phyloP scores from a whole-genome alignment of 495 filamentous ascomycete genomes.

The Annulohypoxylon stygium region DNA sequence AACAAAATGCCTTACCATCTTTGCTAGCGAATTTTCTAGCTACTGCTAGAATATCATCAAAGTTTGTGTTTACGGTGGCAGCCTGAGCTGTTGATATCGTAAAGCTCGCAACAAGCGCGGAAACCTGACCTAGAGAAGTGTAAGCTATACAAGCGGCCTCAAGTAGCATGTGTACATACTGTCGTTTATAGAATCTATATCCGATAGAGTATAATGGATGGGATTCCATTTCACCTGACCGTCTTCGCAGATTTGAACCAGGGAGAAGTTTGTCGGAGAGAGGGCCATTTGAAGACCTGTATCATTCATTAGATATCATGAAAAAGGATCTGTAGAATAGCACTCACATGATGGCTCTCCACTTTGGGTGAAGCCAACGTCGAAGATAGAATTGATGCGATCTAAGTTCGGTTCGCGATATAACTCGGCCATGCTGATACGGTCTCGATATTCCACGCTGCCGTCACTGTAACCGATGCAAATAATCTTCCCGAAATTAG shows the following conservation, averaged over 20 bases:
- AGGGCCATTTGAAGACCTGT: slow-evolving; percentile 75
- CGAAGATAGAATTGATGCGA: slow-evolving; percentile 60
- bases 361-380: slow-evolving; percentile 43
- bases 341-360: slow-evolving; percentile 47
- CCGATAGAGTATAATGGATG: slow-evolving; percentile 67
- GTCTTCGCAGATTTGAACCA: slow-evolving; percentile 74
- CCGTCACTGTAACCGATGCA: slow-evolving; percentile 81
- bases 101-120: slow-evolving; percentile 68
- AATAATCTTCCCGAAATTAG: slow-evolving; percentile 75
- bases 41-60: slow-evolving; percentile 81
- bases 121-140: slow-evolving; percentile 59
- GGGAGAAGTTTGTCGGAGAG: slow-evolving; percentile 79
- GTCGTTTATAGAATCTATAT: slow-evolving; percentile 55
- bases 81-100: slow-evolving; percentile 68
- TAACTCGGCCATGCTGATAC: slow-evolving; percentile 74
- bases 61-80: slow-evolving; percentile 58
- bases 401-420: slow-evolving; percentile 71
- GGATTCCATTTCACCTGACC: slow-evolving; percentile 72
- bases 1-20: slow-evolving; percentile 48
- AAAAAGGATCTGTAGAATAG: not conserved
- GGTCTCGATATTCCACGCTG: slow-evolving; percentile 80
- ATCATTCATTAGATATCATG: slow-evolving; percentile 36
- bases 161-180: slow-evolving; percentile 53
- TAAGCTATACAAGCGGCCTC: slow-evolving; percentile 10
- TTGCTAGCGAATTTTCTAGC: slow-evolving; percentile 64